Percentiles rank a stretch among this genome's conserved stretches.
phyloP scores from a whole-genome alignment of 345 rosid genomes.

The Hibiscus tridactylites region DNA sequence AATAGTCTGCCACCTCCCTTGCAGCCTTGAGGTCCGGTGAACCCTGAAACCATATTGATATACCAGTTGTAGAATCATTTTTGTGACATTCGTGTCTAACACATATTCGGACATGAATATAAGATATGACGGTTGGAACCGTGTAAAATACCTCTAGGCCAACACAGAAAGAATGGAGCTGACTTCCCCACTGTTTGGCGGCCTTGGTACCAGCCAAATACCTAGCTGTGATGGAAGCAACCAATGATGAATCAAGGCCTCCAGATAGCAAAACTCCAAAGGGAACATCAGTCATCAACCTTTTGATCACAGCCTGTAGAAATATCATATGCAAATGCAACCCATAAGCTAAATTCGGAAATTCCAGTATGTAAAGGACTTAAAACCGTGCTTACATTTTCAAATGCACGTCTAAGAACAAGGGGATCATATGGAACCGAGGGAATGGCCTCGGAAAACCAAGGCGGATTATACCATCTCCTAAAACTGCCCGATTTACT shows the following conservation, averaged over 20 bases:
- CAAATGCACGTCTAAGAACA: constrained; percentile 55
- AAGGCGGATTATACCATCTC: constrained; percentile 87
- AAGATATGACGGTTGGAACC: too few relatives aligned
- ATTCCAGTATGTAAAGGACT: background rate
- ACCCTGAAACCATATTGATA: constrained; percentile 32
- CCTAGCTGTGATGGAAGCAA: constrained; percentile 76
- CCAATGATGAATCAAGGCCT: constrained; percentile 89
- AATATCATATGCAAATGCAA: background rate
- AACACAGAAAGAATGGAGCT: constrained; percentile 82
- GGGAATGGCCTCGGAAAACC: constrained; percentile 67
- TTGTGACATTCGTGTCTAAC: too few relatives aligned
- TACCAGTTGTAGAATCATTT: background rate
- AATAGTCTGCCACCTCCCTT: constrained; percentile 75
- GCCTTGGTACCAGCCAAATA: constrained; percentile 62
- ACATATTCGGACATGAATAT: too few relatives aligned
- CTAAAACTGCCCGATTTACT: constrained; percentile 63
- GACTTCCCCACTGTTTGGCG: constrained; percentile 77
- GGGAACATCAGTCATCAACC: constrained; percentile 93
- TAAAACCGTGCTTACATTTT: constrained; percentile 39
- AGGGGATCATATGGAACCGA: constrained; percentile 75
- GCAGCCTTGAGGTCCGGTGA: constrained; percentile 88
- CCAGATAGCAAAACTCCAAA: constrained; percentile 91
- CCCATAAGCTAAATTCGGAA: background rate
- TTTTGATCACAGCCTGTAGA: constrained; percentile 76
- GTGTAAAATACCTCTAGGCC: constrained; percentile 59